phyloP scores from a whole-genome alignment of 164 flowering plant genomes.

The Santalum album region DNA sequence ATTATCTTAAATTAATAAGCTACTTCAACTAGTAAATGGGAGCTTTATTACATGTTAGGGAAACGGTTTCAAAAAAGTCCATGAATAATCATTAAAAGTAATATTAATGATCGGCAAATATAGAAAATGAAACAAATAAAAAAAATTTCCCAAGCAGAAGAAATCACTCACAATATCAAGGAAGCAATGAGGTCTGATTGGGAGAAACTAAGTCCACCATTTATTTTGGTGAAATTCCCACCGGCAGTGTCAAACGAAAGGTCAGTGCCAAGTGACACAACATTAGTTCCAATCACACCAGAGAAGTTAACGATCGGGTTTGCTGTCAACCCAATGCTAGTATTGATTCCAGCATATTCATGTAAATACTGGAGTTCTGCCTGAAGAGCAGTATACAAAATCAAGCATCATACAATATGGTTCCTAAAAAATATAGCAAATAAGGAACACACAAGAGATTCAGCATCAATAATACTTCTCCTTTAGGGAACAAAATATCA shows the following conservation, averaged over 20 bases:
- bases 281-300: not conserved
- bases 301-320: conserved; percentile 1
- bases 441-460: too few species aligned
- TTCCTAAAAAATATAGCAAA: too few species aligned
- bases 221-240: not conserved
- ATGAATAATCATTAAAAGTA: not conserved
- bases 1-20: too few species aligned
- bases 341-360: conserved; percentile 2
- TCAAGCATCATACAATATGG: too few species aligned
- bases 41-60: too few species aligned
- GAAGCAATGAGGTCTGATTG: conserved; percentile 6
- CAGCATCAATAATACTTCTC: too few species aligned
- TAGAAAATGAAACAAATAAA: too few species aligned
- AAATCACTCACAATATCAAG: not conserved
- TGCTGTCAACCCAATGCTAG: conserved; percentile 2
- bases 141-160: not conserved
- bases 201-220: conserved; percentile 1
- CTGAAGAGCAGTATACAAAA: not conserved
- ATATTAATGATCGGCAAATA: too few species aligned
- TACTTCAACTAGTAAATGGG: too few species aligned
- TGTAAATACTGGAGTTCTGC: not conserved
- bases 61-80: not conserved
- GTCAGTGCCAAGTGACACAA: not conserved
- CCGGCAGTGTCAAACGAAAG: conserved; percentile 2
- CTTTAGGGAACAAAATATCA: too few species aligned